Evolutionary conservation across 1,139 yeast species (phyloP).

Genomic region (Yamadazyma jaroonii): DNA sequence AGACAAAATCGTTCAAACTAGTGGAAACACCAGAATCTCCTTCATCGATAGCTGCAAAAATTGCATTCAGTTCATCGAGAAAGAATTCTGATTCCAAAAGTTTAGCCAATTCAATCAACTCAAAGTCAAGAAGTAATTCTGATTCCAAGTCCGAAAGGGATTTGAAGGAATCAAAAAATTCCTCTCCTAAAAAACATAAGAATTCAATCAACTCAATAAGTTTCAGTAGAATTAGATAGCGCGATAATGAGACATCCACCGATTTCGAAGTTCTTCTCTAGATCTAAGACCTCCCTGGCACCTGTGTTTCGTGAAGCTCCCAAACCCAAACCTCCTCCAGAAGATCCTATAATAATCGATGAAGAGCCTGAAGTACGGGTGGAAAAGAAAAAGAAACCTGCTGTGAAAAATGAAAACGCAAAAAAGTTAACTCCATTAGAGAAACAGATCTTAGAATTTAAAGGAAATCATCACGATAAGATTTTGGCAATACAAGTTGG

Average conservation of each 20-base stretch:
- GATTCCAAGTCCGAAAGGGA: conserved; percentile 4
- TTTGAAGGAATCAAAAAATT: neutral
- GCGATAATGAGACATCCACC: conserved; percentile 6
- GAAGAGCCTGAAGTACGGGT: neutral
- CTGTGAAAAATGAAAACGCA: neutral
- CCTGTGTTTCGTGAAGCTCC: neutral
- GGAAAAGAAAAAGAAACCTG: conserved; percentile 6
- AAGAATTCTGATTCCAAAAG: too few relatives aligned
- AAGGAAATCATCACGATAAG: conserved; percentile 58
- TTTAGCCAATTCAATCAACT: conserved; percentile 11
- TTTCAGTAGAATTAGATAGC: conserved; percentile 32
- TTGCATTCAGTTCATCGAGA: conserved; percentile 19
- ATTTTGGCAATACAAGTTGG: conserved; percentile 84
- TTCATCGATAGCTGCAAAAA: conserved; percentile 31
- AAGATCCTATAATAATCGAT: too few relatives aligned
- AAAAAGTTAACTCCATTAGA: conserved; percentile 67
- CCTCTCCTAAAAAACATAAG: conserved; percentile 13
- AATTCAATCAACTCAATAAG: conserved; percentile 21
- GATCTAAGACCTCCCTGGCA: neutral
- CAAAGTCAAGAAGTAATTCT: conserved; percentile 13
- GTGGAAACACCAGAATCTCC: conserved; percentile 16
- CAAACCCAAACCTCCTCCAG: neutral
- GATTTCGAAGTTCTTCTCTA: conserved; percentile 7
- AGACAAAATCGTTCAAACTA: conserved; percentile 8
- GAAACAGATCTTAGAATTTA: conserved; percentile 67